Evolutionary conservation across 2,329 filamentous ascomycete species (phyloP).

Genomic region (Nannizzia gypsea): DNA sequence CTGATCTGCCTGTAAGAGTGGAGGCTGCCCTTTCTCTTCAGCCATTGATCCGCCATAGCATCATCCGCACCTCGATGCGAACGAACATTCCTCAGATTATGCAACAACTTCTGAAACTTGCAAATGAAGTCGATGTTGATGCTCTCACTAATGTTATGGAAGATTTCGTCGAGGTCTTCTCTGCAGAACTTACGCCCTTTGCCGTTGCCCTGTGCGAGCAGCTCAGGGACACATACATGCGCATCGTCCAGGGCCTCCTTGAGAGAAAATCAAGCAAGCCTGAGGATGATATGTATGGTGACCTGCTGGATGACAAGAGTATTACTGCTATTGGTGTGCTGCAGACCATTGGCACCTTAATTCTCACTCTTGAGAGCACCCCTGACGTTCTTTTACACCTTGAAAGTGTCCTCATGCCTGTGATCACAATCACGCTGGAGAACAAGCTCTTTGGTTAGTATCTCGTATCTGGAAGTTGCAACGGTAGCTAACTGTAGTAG

Average conservation of each 20-base stretch:
- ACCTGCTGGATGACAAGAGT: slow-evolving; percentile 95
- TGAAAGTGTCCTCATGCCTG: slow-evolving; percentile 91
- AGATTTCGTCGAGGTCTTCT: slow-evolving; percentile 97
- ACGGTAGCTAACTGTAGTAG: slow-evolving; percentile 28
- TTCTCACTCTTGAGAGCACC: slow-evolving; percentile 91
- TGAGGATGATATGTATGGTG: slow-evolving; percentile 68
- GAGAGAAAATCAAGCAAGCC: slow-evolving; percentile 70
- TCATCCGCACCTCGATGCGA: slow-evolving; percentile 92
- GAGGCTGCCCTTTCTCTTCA: slow-evolving; percentile 89
- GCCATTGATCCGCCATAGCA: slow-evolving; percentile 86
- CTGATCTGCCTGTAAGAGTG: slow-evolving; percentile 84
- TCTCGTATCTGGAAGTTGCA: neutral
- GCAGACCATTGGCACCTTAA: slow-evolving; percentile 94
- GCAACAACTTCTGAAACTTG: slow-evolving; percentile 93
- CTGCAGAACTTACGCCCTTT: slow-evolving; percentile 91
- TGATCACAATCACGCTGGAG: slow-evolving; percentile 89
- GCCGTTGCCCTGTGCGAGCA: slow-evolving; percentile 94
- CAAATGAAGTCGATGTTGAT: slow-evolving; percentile 96
- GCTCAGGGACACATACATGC: slow-evolving; percentile 85
- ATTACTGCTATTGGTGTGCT: slow-evolving; percentile 92
- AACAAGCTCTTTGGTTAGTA: slow-evolving; percentile 78
- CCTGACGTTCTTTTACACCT: slow-evolving; percentile 90
- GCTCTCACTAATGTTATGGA: slow-evolving; percentile 98
- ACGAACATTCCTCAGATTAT: slow-evolving; percentile 97
- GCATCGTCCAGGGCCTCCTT: slow-evolving; percentile 81